Base-by-base conservation (phyloP, 306 rosid species). In the Aeschynomene evenia region DNA sequence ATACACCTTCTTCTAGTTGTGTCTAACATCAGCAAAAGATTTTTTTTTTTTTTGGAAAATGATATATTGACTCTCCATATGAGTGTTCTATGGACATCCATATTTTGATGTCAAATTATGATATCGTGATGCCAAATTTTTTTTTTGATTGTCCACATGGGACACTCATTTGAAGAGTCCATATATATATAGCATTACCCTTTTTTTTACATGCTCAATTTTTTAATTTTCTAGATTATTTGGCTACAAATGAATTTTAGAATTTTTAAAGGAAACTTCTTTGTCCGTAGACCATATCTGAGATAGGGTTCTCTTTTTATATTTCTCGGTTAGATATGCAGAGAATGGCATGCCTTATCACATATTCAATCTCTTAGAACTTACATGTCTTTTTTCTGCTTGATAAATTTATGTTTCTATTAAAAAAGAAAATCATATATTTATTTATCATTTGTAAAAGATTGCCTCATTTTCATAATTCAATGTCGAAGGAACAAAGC, bases 371-470 rank as follows among this genome's bases (percentile, higher is more conserved):
- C 49, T 42, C 49, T 63, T 46, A 0, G 43, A 14, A 37, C 43
- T 14, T 37, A 11, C 43, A 34, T 34, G 43, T 37, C 43, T 9
- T 37, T 37, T 9, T 37, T 37, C 43, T 37, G 14, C 2, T 37
- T 37, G 3, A 11, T 10, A 37, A 37, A 37, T 37, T 37, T 37
- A 0, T 37, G 9, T 37, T 37, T 1, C 3, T 8, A 37, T 37
- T 2, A 8, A 37, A 45, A 45, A 13, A 29, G 52, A 21, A 19
- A 56, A 45, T 52, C 73, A 19, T 15, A 45, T 36, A 57, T 7
- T 53, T 19, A 45, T 62, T n/a, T 43, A 5, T 70, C 14, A 31
- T 21, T n/a, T 76, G 40, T 48, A 15, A 81, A 37, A 31, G 54
- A 24, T 73, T 61, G 71, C 39, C 61, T 16, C 28, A 12, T 64